phyloP scores from a whole-genome alignment of 306 rosid species.

The Hippophae gyantsensis region DNA sequence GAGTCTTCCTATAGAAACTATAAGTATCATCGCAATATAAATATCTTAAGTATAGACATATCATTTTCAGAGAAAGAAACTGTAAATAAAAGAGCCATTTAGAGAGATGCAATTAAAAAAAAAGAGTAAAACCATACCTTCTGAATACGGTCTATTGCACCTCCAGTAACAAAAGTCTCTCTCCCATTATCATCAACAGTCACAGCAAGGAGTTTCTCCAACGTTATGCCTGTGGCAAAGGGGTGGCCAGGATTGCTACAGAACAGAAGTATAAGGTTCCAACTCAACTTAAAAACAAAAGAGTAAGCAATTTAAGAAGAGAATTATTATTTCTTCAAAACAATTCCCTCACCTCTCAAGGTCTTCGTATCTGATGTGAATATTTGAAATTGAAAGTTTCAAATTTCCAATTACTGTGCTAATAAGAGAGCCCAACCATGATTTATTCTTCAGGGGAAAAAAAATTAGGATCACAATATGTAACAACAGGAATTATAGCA shows the following conservation, averaged over 20 bases:
- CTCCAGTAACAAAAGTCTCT: constrained; percentile 82
- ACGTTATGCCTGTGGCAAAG: constrained; percentile 82
- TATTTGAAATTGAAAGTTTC: constrained; percentile 85
- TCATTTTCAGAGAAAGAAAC: constrained; percentile 7
- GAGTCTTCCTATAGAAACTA: too few relatives aligned
- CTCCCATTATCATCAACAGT: constrained; percentile 81
- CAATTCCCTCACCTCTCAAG: constrained; percentile 52
- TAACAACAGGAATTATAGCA: not conserved
- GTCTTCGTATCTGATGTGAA: constrained; percentile 96
- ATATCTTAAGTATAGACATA: not conserved
- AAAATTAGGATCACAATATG: not conserved
- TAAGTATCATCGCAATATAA: too few relatives aligned
- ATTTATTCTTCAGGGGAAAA: constrained; percentile 47
- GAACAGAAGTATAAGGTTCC: constrained; percentile 23
- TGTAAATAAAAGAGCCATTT: not conserved
- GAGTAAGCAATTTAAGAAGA: not conserved
- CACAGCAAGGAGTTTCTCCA: constrained; percentile 83
- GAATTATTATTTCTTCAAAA: constrained; percentile 4
- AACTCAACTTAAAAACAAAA: constrained; percentile 10
- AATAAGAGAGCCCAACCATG: constrained; percentile 96
- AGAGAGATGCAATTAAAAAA: constrained; percentile 8
- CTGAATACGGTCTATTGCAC: constrained; percentile 68
- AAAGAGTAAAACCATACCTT: constrained; percentile 41
- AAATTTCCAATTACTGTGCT: constrained; percentile 86
- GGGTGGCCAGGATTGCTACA: constrained; percentile 95